phyloP scores from a whole-genome alignment of 805 yeast genomes.

The Saturnispora kantuleensis region DNA sequence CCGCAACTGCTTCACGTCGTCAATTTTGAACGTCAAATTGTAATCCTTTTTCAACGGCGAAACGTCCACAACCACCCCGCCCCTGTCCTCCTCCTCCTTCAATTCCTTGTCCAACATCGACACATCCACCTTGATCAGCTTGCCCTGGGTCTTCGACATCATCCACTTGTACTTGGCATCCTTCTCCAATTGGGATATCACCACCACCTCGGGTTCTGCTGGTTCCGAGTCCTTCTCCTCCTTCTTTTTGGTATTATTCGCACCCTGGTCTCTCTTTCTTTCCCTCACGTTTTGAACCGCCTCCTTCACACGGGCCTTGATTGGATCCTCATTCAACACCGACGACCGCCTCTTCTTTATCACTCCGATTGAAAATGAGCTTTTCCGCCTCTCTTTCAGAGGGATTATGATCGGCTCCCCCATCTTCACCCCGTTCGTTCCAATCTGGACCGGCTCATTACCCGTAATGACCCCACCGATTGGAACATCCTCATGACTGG shows the following conservation, averaged over 20 bases:
- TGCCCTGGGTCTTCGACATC: constrained; percentile 5
- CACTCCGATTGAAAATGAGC: background rate
- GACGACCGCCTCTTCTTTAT: constrained; percentile 12
- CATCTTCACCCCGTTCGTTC: background rate
- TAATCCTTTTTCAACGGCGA: constrained; percentile 7
- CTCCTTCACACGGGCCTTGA: constrained; percentile 3
- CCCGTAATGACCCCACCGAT: constrained; percentile 14
- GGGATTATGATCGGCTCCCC: constrained; percentile 6
- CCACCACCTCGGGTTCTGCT: constrained; percentile 7
- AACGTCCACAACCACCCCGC: constrained; percentile 2
- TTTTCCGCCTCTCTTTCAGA: constrained; percentile 13
- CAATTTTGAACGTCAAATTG: constrained; percentile 9
- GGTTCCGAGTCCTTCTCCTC: background rate
- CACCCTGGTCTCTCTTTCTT: constrained; percentile 10
- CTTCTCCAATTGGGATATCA: constrained; percentile 4
- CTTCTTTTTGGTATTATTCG: background rate
- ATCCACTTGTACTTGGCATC: constrained; percentile 9
- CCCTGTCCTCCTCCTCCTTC: background rate
- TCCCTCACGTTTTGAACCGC: constrained; percentile 4
- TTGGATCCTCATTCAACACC: constrained; percentile 2
- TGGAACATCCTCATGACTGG: constrained; percentile 17
- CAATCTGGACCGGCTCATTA: background rate
- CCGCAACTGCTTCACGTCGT: constrained; percentile 21
- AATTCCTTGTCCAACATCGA: constrained; percentile 3
- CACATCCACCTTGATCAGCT: constrained; percentile 6